Conservation (phyloP, 306 rosid genomes). For the Ziziphus jujuba region DNA sequence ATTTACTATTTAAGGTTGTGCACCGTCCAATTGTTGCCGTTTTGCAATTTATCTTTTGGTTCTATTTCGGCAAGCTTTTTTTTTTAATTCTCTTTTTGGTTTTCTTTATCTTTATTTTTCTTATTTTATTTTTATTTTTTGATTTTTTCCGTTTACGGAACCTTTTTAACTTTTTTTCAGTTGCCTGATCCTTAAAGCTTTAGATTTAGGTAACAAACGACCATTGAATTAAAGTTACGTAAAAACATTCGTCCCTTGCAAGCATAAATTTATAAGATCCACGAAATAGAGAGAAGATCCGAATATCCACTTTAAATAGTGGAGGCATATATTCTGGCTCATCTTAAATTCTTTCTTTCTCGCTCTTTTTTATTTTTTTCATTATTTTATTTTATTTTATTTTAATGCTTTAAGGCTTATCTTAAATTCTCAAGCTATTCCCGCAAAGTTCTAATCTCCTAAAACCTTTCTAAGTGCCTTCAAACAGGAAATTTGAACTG, state of each 20-base stretch:
- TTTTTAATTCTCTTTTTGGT: too few relatives aligned
- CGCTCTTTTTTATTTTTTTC: too few relatives aligned
- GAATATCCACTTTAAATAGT: slow-evolving; percentile 10
- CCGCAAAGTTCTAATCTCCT: neutral
- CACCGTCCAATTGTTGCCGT: too few relatives aligned
- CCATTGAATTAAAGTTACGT: neutral
- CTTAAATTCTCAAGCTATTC: too few relatives aligned
- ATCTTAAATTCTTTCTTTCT: too few relatives aligned
- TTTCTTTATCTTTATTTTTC: neutral
- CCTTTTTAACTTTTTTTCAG: neutral
- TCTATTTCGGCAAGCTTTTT: neutral
- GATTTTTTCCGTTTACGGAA: neutral
- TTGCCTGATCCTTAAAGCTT: too few relatives aligned
- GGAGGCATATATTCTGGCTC: too few relatives aligned
- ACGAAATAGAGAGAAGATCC: neutral
- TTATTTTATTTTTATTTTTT: neutral
- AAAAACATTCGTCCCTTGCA: neutral
- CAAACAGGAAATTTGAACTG: neutral
- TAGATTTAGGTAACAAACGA: neutral
- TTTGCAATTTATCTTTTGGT: too few relatives aligned
- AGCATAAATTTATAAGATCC: neutral
- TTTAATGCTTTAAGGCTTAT: too few relatives aligned
- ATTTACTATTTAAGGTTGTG: too few relatives aligned
- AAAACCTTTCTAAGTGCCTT: too few relatives aligned
- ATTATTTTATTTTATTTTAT: too few relatives aligned